Percentiles rank a stretch among this genome's conserved stretches.
phyloP scores from a whole-genome alignment of 2,329 filamentous ascomycete species.

The Byssoonygena ceratinophila region DNA sequence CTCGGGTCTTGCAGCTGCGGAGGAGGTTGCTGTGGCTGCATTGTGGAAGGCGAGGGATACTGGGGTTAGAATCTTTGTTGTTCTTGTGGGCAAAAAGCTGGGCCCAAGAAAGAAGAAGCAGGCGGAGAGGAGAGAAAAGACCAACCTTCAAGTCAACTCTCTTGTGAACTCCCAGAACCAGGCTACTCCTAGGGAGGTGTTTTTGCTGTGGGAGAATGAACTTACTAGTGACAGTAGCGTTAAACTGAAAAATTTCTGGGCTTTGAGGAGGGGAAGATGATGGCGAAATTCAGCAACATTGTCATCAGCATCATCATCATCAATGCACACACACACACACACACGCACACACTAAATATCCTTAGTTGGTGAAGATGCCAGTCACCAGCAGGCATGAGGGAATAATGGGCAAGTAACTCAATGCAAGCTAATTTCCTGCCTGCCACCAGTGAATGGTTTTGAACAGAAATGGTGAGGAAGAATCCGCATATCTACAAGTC shows the following conservation, averaged over 20 bases:
- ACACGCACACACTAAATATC: too few relatives aligned
- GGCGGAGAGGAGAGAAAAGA: constrained; percentile 5
- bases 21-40: constrained; percentile 14
- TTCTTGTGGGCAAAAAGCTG: neutral
- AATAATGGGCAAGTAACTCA: neutral
- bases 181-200: neutral
- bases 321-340: neutral
- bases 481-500: too few relatives aligned
- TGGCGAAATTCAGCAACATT: too few relatives aligned
- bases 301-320: neutral
- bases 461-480: too few relatives aligned
- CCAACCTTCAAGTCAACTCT: constrained; percentile 6
- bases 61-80: neutral
- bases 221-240: constrained; percentile 8
- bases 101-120: neutral
- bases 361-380: neutral
- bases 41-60: neutral
- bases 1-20: constrained; percentile 5
- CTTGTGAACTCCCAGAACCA: neutral
- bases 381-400: neutral
- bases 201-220: constrained; percentile 5
- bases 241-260: constrained; percentile 8
- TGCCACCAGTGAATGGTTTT: neutral
- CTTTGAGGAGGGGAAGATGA: constrained; percentile 3
- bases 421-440: neutral